A percentile compares a stretch with the other conserved stretches of the same genome.
phyloP scores from a whole-genome alignment of 1,284 basidiomycete genomes.

The Kalmanozyma brasiliensis region DNA sequence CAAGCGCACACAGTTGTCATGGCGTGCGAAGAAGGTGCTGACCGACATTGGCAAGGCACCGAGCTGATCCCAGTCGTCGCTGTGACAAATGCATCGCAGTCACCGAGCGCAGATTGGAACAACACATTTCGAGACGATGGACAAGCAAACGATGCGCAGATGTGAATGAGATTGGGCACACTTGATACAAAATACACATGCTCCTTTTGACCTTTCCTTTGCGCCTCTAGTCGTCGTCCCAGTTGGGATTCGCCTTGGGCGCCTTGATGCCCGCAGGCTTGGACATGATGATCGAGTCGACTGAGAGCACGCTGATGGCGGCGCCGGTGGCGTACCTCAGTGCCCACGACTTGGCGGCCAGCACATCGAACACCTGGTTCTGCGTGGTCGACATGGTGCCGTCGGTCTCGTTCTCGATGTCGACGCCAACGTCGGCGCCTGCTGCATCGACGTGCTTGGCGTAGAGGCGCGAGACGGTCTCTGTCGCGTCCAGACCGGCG shows the following conservation, averaged over 20 bases:
- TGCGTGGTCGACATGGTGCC: slow-evolving; percentile 54
- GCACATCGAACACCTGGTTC: slow-evolving; percentile 74
- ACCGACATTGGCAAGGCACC: too few relatives aligned
- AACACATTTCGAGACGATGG: not conserved
- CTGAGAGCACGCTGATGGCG: slow-evolving; percentile 89
- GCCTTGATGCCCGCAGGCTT: slow-evolving; percentile 68
- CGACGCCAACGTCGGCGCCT: slow-evolving; percentile 79
- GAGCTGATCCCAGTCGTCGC: too few relatives aligned
- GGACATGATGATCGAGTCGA: slow-evolving; percentile 95
- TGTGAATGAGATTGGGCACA: too few relatives aligned
- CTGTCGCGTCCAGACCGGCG: slow-evolving; percentile 92
- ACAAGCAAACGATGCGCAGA: too few relatives aligned
- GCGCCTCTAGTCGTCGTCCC: slow-evolving; percentile 65
- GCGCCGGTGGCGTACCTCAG: slow-evolving; percentile 90
- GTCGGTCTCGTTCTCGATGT: slow-evolving; percentile 75
- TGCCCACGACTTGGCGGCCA: slow-evolving; percentile 90
- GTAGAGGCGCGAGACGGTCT: slow-evolving; percentile 86
- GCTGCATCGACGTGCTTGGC: slow-evolving; percentile 77
- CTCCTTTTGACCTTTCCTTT: not conserved
- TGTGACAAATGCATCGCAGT: too few relatives aligned
- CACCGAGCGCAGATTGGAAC: slow-evolving; percentile 1
- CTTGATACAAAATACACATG: not conserved
- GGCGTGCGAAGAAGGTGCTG: too few relatives aligned
- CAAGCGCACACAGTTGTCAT: too few relatives aligned
- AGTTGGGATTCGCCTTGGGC: slow-evolving; percentile 65